Base-by-base conservation (phyloP, 768 basidiomycete genomes). In the Leccinellum rugosiceps region DNA sequence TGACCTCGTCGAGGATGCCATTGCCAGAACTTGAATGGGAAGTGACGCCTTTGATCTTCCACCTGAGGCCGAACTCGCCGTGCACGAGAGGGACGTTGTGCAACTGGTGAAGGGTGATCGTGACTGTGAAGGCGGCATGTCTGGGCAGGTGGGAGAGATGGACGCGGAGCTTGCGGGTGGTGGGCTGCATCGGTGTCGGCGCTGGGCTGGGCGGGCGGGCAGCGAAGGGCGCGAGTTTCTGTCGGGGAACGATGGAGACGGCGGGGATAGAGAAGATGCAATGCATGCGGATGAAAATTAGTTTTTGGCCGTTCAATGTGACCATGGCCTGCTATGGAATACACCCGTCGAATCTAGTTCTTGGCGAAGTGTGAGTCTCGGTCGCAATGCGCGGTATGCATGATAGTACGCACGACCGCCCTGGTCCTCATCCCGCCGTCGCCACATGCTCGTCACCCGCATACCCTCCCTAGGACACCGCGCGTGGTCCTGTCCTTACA, bases 41-140 rank as follows among this genome's bases (percentile, higher is more conserved):
- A 32, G 73, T 74, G 31, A 77, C 78, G 61, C 83, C 78, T 13
- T 47, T 47, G 8, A 47, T 26, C 17, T 47, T 47, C 46, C 46
- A 47, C 25, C 25, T 26, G 45, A 46, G 45, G 15, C 45, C 45
- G 13, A 46, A 46, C 45, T 46, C 45, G 45, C 45, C 45, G 25
- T 46, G 45, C 11, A 46, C 45, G 45, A 46, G 45, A 0, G 45
- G 45, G 0, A 92, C 85, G 61, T 83, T 86, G 19, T 81, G 77
- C 21, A 92, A 78, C 62, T 89, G 82, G 72, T 90, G 86, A 38
- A 90, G 76, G 19, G 76, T 74, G 43, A 91, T 65, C 11, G 76
- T 75, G 28, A 83, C 81, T 53, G 82, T 80, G 72, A 92, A 90
- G 51, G 81, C 78, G 3, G 87, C 82, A 65, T 90, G 86, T 38